phyloP scores from a whole-genome alignment of 1,284 basidiomycete species.

The Naganishia sp. region DNA sequence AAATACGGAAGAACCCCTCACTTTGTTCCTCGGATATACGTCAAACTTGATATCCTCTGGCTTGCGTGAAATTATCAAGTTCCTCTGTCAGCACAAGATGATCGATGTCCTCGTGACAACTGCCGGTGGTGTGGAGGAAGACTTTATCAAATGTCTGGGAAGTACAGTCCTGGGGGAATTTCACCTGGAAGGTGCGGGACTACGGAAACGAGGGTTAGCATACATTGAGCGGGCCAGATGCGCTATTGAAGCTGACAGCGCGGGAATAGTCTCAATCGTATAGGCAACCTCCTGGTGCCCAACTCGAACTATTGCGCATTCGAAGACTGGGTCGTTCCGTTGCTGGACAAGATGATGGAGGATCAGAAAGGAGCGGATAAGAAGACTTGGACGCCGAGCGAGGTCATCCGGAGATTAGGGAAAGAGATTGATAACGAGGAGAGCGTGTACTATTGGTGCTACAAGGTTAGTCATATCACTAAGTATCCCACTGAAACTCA shows the following conservation, averaged over 20 bases:
- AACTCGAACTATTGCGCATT: conserved; percentile 99
- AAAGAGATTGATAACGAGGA: conserved; percentile 96
- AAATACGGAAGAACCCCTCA: conserved; percentile 53
- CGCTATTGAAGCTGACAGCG: background rate
- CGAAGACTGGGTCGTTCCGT: conserved; percentile 97
- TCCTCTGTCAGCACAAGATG: conserved; percentile 91
- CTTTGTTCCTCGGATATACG: conserved; percentile 95
- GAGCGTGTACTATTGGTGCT: conserved; percentile 98
- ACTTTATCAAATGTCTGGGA: conserved; percentile 98
- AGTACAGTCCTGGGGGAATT: conserved; percentile 95
- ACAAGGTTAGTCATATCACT: conserved; percentile 69
- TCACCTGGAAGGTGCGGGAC: conserved; percentile 81
- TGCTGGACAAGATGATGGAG: conserved; percentile 84
- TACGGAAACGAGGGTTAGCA: conserved; percentile 71
- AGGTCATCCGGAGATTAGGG: conserved; percentile 85
- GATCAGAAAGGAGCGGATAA: conserved; percentile 69
- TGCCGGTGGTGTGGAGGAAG: conserved; percentile 97
- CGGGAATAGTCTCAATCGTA: conserved; percentile 72
- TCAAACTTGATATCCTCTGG: conserved; percentile 99
- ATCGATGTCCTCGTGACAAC: conserved; percentile 92
- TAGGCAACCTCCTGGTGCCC: conserved; percentile 96
- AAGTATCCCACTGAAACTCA: background rate
- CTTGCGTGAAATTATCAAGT: conserved; percentile 85
- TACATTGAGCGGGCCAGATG: too few relatives aligned
- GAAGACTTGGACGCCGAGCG: conserved; percentile 82